Evolutionary conservation across 2,329 filamentous ascomycete genomes (phyloP), one percentile per base, ranked within the genome.

Genomic region (Fusarium sambucinum): DNA sequence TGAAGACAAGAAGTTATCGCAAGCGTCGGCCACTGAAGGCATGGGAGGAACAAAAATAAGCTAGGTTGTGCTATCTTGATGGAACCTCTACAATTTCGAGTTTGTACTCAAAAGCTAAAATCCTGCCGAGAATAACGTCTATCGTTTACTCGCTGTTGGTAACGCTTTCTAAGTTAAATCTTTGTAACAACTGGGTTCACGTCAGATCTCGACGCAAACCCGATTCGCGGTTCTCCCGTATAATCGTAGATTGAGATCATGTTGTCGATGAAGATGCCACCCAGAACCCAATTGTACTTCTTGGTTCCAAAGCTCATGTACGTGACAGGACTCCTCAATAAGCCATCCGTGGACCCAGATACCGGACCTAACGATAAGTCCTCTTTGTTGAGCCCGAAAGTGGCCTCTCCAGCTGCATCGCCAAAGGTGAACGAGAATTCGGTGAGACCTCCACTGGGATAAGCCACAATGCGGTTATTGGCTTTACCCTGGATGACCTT

Each of bases 131-230:
- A 30, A 30, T 5, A 30, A 29, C 12, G 11, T 30, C 4, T 30
- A 13, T 30, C 12, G 29, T 6, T 3, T 30, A 5, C 3, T 30
- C 2, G 3, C 2, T 30, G 9, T 13, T 5, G 11, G 10, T 13
- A 30, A 11, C 3, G 29, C 6, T 11, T 30, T 16, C 32, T 4
- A 17, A 33, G 14, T 33, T 17, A 33, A 8, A 80, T 12, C 12
- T 23, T 23, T 13, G 44, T 47, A 2, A 32, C 7, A 3, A 32
- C 10, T 0, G 44, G 44, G 2, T 47, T 27, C 10, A 32, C 2
- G 1, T 23, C 9, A 5, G 29, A 47, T 10, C 29, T 7, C n/a
- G 29, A 33, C 2, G 45, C 29, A 14, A 33, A 47, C 2, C 45
- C 29, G 4, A 47, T 5, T 1, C 45, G 19, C 2, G 32, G 9